Percentiles rank a stretch among this genome's conserved stretches.
Conservation (phyloP, 257 asterid genomes). For the Solanum acaule region DNA sequence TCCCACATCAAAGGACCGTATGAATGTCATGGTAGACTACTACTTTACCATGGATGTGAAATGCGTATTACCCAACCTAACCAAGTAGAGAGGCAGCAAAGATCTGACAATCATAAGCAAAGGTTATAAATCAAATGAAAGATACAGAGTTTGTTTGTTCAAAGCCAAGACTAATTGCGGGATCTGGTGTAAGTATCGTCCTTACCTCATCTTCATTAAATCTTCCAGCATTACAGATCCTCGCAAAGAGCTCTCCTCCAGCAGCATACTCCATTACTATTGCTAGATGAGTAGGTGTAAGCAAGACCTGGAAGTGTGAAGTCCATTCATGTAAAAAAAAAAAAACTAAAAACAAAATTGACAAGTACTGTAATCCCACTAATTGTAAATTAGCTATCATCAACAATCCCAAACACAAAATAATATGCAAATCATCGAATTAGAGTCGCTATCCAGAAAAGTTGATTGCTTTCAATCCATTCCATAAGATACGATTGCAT, state of each 20-base stretch:
- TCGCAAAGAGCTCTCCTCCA: constrained; percentile 36
- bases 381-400: neutral
- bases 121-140: neutral
- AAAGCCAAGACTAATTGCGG: neutral
- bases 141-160: neutral
- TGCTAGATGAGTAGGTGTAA: constrained; percentile 35
- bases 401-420: neutral
- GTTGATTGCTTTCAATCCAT: neutral
- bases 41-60: neutral
- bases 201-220: constrained; percentile 28
- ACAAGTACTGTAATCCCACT: neutral
- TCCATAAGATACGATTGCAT: neutral
- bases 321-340: neutral
- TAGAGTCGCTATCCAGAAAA: neutral
- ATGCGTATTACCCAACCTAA: neutral
- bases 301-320: constrained; percentile 17
- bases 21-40: neutral
- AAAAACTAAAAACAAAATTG: neutral
- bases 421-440: neutral
- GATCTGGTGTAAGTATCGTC: neutral
- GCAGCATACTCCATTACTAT: constrained; percentile 45
- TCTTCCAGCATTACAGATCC: constrained; percentile 30
- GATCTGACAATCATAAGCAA: neutral
- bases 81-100: neutral
- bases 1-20: neutral